Conservation (phyloP, 495 filamentous ascomycete genomes). For the Annulohypoxylon stygium region DNA sequence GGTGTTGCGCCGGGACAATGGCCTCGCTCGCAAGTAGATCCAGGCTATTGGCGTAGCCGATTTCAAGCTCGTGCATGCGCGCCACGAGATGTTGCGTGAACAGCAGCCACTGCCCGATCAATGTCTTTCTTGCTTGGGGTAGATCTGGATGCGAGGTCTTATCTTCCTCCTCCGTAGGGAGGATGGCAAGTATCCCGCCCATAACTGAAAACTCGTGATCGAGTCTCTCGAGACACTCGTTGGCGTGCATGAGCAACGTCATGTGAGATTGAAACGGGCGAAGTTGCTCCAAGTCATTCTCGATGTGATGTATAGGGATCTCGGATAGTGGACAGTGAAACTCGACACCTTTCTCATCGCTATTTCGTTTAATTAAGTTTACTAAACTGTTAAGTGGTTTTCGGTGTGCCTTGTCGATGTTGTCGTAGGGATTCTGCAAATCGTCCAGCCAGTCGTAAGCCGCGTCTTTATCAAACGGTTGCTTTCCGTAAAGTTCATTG, state of each 20-base stretch:
- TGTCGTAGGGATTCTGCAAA: conserved; percentile 58
- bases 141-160: conserved; percentile 49
- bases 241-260: conserved; percentile 65
- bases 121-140: conserved; percentile 51
- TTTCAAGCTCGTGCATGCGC: conserved; percentile 66
- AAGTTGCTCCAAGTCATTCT: conserved; percentile 32
- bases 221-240: conserved; percentile 65
- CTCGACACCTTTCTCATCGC: conserved; percentile 55
- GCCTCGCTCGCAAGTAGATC: conserved; percentile 64
- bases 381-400: conserved; percentile 59
- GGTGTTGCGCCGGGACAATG: conserved; percentile 58
- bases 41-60: conserved; percentile 59
- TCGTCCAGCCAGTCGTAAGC: conserved; percentile 66
- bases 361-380: conserved; percentile 58
- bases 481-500: neutral
- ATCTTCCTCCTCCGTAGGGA: conserved; percentile 56
- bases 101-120: conserved; percentile 66
- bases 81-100: conserved; percentile 61
- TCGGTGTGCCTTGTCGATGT: conserved; percentile 59
- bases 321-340: conserved; percentile 60
- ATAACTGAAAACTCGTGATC: conserved; percentile 66
- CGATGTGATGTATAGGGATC: conserved; percentile 19
- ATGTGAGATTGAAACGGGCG: conserved; percentile 62
- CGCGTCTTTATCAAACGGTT: conserved; percentile 11
- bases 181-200: conserved; percentile 63